Conservation (phyloP, 345 rosid genomes). For the Erodium maritimum region DNA sequence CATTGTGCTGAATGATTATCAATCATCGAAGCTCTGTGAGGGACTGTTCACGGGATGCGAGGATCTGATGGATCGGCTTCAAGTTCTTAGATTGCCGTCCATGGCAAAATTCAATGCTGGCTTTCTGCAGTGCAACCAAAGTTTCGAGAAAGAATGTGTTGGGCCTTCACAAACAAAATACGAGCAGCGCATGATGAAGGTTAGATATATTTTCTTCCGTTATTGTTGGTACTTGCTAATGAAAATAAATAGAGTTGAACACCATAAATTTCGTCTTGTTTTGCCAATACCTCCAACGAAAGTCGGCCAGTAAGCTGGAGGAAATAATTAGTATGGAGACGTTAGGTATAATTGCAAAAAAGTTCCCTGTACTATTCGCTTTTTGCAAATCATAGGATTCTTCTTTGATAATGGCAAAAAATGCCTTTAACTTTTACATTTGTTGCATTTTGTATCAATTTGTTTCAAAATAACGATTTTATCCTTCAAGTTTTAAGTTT, state of each 20-base stretch:
- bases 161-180: slow-evolving; percentile 84
- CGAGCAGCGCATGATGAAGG: slow-evolving; percentile 84
- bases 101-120: slow-evolving; percentile 99
- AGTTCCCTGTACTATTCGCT: too few species aligned
- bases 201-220: slow-evolving; percentile 12
- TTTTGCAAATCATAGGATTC: too few species aligned
- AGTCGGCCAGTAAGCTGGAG: too few species aligned
- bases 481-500: too few species aligned
- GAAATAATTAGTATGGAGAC: background rate
- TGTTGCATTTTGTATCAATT: too few species aligned
- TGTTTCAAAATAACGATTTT: too few species aligned
- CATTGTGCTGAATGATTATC: slow-evolving; percentile 63
- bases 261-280: background rate
- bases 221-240: background rate
- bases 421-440: too few species aligned
- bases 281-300: too few species aligned
- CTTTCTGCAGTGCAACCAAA: slow-evolving; percentile 79
- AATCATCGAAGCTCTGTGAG: slow-evolving; percentile 86
- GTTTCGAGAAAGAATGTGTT: slow-evolving; percentile 67
- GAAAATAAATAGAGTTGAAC: background rate
- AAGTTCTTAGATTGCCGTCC: slow-evolving; percentile 92
- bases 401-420: too few species aligned
- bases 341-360: too few species aligned
- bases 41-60: slow-evolving; percentile 66
- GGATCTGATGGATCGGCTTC: slow-evolving; percentile 97